Evolutionary conservation across 495 filamentous ascomycete genomes (phyloP).

Genomic region (Xylaria scruposa): DNA sequence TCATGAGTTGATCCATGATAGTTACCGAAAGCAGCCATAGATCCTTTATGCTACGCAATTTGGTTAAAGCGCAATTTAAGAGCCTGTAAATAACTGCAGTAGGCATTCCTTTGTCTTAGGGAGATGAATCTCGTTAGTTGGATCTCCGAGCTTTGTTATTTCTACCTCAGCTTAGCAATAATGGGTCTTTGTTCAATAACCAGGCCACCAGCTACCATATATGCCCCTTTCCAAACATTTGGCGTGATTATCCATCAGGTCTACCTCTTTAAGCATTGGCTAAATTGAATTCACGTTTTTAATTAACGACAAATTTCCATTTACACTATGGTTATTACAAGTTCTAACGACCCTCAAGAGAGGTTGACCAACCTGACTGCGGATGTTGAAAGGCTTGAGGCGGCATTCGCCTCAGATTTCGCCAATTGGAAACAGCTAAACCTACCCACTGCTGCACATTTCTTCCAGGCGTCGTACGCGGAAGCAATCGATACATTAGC

Average conservation of each 20-base stretch:
- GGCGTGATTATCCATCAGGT: background rate
- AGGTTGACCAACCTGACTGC: background rate
- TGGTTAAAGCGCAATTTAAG: background rate
- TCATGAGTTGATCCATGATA: background rate
- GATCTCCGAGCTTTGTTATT: background rate
- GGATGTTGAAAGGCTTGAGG: conserved; percentile 7
- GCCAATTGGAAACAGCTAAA: background rate
- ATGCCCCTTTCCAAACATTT: background rate
- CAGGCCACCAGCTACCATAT: background rate
- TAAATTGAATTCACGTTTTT: background rate
- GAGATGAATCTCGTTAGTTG: background rate
- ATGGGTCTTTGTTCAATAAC: background rate
- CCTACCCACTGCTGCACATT: background rate
- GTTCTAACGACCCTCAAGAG: background rate
- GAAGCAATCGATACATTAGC: background rate
- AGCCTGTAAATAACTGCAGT: background rate
- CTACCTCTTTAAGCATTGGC: background rate
- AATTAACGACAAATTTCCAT: background rate
- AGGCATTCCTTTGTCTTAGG: background rate
- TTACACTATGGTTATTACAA: background rate
- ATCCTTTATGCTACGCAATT: background rate
- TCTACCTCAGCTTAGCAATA: background rate
- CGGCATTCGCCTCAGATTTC: conserved; percentile 11
- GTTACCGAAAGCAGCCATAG: background rate
- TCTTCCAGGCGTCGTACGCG: conserved; percentile 8